Conservation (phyloP, 371 early-diverging fungal species). For the Circinella umbellata region DNA sequence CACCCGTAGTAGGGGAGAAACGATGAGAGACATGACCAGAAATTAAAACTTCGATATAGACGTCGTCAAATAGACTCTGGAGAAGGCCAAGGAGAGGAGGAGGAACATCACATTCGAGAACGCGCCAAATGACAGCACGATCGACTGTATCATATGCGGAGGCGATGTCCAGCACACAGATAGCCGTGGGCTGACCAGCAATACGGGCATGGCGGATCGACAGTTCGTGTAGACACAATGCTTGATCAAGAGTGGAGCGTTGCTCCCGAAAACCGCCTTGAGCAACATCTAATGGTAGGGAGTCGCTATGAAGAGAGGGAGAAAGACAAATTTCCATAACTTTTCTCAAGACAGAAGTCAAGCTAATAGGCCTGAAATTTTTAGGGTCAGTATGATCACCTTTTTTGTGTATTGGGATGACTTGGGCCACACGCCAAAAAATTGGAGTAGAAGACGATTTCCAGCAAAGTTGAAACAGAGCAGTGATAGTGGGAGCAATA, state of each 20-base stretch:
- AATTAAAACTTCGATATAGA: too few species aligned
- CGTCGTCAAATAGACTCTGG: too few species aligned
- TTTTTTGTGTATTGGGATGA: conserved; percentile 29
- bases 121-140: conserved; percentile 20
- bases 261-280: conserved; percentile 38
- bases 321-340: conserved; percentile 14
- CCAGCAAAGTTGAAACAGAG: conserved; percentile 16
- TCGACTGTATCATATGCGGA: conserved; percentile 26
- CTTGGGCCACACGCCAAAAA: conserved; percentile 21
- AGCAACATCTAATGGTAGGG: conserved; percentile 17
- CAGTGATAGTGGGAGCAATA: neutral
- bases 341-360: conserved; percentile 22
- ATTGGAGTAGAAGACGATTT: conserved; percentile 4
- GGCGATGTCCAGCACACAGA: conserved; percentile 27
- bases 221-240: conserved; percentile 5
- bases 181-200: neutral
- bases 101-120: neutral
- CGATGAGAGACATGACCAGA: too few species aligned
- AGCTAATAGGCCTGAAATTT: conserved; percentile 27
- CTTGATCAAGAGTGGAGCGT: conserved; percentile 12
- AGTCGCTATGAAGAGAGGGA: neutral
- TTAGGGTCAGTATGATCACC: conserved; percentile 15
- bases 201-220: neutral
- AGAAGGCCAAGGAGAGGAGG: neutral
- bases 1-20: too few species aligned